Evolutionary conservation across 345 rosid genomes (phyloP), one percentile per base, ranked within the genome.

Genomic region (Nasturtium officinale): DNA sequence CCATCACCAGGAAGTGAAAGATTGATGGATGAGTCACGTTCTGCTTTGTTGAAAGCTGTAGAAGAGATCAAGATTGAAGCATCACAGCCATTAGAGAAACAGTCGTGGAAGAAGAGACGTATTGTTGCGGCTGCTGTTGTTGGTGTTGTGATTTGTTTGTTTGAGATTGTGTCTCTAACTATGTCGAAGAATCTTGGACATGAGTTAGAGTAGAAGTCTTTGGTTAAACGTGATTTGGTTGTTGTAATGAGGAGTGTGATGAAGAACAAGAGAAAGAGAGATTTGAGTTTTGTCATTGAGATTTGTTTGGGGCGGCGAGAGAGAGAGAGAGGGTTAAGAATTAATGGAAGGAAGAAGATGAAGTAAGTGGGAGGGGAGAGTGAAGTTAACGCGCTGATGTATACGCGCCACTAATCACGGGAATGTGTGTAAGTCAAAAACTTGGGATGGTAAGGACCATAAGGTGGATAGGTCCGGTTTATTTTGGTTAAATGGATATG

Each of bases 1-100:
- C 89, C 96, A 63, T 90, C 98, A 0, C 98, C 97, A 0, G 98
- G 91, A 62, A 93, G 96, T 67, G 91, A 86, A 61, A 83, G 87
- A 69, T 93, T 93, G 81, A 86, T 84, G 21, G 89, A 84, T 6
- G 96, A 83, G 67, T 86, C 93, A 5, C 96, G 96, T 64, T 93
- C 97, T 10, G 97, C 91, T 4, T n/a, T 30, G 74, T 86, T 87
- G 86, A 86, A 83, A 15, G 89, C 46, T 2, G 88, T 83, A 23
- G 96, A 85, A 47, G 92, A 76, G 66, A 91, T 15, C 21, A 91
- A 79, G 48, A 88, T 47, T 18, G 97, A 91, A 52, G 83, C 91
- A 71, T 93, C 98, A 67, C 96, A 88, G 51, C 97, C 97, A 53
- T 83, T 86, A 6, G 85, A 77, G 85, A 90, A 72, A 71, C 97